A percentile compares a stretch with the other conserved stretches of the same genome.
phyloP scores from a whole-genome alignment of 2,329 filamentous ascomycete genomes.

The Aspergillus spinulosporus region DNA sequence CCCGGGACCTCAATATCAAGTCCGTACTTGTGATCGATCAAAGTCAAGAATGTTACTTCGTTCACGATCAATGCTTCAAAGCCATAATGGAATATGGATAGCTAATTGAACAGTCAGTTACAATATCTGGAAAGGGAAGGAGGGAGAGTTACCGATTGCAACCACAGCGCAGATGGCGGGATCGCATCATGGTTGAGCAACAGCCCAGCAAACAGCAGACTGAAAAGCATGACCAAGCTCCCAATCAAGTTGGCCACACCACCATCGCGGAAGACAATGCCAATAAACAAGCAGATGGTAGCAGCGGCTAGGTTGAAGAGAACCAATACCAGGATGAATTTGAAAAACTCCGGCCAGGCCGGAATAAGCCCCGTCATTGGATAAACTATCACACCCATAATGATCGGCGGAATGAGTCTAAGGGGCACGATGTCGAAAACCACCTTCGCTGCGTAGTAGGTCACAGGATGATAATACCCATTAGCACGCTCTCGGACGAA shows the following conservation, averaged over 20 bases:
- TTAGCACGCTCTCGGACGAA: constrained; percentile 95
- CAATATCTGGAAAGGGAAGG: background rate
- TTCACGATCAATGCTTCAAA: constrained; percentile 97
- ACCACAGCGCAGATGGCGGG: constrained; percentile 78
- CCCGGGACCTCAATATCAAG: constrained; percentile 95
- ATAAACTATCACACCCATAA: constrained; percentile 94
- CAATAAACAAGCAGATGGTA: constrained; percentile 91
- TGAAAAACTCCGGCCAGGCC: constrained; percentile 78
- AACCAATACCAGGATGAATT: constrained; percentile 87
- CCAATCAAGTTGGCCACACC: constrained; percentile 92
- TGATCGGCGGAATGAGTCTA: constrained; percentile 88
- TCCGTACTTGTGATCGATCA: constrained; percentile 93
- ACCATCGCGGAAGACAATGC: constrained; percentile 87
- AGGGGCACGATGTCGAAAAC: constrained; percentile 95
- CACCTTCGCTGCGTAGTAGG: constrained; percentile 95
- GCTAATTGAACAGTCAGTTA: constrained; percentile 44
- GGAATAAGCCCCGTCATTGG: constrained; percentile 94
- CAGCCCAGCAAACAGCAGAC: constrained; percentile 87
- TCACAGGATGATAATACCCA: constrained; percentile 90
- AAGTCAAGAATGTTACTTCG: constrained; percentile 84
- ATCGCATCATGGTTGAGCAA: constrained; percentile 94
- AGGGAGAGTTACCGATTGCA: constrained; percentile 67
- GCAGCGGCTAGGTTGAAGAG: constrained; percentile 95
- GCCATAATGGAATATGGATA: constrained; percentile 97
- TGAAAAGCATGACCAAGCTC: constrained; percentile 96